A percentile compares a stretch with the other conserved stretches of the same genome.
These are phyloP conservation scores for Rutstroemia sp. DNA, from an alignment of 2,329 filamentous ascomycete genomes.

Conservation along the genomic window DNA sequence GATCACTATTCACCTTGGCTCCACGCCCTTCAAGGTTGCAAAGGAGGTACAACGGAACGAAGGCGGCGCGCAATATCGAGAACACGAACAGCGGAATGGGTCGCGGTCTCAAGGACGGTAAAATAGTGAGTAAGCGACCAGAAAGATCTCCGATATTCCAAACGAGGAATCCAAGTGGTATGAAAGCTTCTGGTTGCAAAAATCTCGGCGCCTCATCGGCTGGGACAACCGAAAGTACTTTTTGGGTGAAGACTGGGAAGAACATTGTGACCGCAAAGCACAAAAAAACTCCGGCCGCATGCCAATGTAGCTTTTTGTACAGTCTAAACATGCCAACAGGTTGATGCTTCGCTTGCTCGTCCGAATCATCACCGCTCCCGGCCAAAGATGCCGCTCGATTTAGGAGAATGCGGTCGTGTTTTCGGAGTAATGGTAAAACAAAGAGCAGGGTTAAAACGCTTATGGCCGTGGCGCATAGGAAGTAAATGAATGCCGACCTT, in stretches of 20 bases:
- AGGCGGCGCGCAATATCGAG: conserved; percentile 56
- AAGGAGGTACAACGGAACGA: conserved; percentile 78
- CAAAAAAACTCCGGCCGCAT: conserved; percentile 68
- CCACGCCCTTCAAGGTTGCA: conserved; percentile 81
- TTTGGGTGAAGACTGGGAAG: conserved; percentile 83
- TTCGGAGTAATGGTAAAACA: conserved; percentile 65
- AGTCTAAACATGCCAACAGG: conserved; percentile 55
- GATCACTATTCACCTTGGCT: conserved; percentile 67
- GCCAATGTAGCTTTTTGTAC: conserved; percentile 71
- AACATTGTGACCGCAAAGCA: conserved; percentile 87
- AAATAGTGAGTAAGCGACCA: conserved; percentile 65
- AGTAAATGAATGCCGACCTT: conserved; percentile 81
- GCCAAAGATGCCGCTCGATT: conserved; percentile 44
- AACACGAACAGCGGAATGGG: conserved; percentile 63
- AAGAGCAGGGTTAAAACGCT: conserved; percentile 63
- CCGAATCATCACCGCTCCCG: conserved; percentile 44
- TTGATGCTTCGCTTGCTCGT: conserved; percentile 39
- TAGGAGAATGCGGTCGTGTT: conserved; percentile 48
- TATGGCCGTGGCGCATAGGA: conserved; percentile 76
- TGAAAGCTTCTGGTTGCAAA: conserved; percentile 70
- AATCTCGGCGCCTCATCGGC: conserved; percentile 43
- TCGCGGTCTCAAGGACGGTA: conserved; percentile 47
- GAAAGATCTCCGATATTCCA: conserved; percentile 88
- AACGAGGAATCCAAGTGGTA: conserved; percentile 81
- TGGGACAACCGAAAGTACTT: conserved; percentile 46